Evolutionary conservation across 139 green algal genomes (phyloP), one percentile per base, ranked within the genome.

Genomic region (Chlorella sp.): DNA sequence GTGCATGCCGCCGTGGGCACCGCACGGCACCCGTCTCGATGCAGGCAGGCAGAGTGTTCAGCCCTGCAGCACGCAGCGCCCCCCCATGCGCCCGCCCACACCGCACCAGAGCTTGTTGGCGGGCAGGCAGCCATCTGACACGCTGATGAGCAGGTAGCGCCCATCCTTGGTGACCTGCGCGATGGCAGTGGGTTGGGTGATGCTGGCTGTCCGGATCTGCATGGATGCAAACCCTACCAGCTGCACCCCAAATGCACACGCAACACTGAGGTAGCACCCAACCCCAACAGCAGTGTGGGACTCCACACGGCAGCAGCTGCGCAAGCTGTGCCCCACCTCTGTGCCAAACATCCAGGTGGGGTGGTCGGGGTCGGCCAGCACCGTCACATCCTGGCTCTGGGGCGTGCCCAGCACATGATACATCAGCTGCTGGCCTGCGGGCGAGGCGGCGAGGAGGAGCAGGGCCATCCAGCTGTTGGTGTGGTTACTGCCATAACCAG

Each of bases 321-420:
- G 20, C 32, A 43, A 22, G 38, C 72, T 56, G 22, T 2, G 13
- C 20, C 81, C 67, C 62, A 96, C 91, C 87, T 94, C 82, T 0
- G 93, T 91, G 5, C 93, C 89, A 54, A 93, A 88, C 91, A 98
- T 96, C 89, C 92, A 95, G 28, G 88, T 84, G 0, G 93, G 93
- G 32, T 95, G 58, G 2, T 95, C 1, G 86, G 89, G 46, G 89
- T 80, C 79, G 56, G 87, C 88, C 73, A 89, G 91, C 20, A 98
- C 84, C 9, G 92, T 81, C 1, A 80, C 68, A 60, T 98, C 96
- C 36, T 94, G 40, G 3, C 60, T 48, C 90, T 98, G 96, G 17
- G 86, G 80, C 2, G 83, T 93, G 40, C 95, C 96, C 40, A 98
- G 76, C 58, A 92, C 86, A 87, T 98, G 96, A 88, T 98, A 98